These are phyloP conservation scores for Pichia paraexigua DNA, from an alignment of 805 yeast species.

Conservation along the genomic window DNA sequence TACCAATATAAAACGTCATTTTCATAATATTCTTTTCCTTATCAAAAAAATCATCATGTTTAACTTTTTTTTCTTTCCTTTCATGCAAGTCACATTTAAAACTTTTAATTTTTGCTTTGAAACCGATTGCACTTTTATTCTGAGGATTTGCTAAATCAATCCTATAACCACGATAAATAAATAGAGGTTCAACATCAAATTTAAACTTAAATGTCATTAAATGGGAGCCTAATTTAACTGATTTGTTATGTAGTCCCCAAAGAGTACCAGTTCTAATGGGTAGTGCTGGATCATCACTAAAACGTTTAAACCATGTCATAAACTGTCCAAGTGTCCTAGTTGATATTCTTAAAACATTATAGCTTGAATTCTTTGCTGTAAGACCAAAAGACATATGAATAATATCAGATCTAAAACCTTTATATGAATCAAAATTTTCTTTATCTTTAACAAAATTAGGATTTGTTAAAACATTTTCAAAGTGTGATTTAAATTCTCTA, in stretches of 20 bases:
- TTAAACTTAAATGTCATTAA: conserved; percentile 69
- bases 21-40: conserved; percentile 42
- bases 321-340: conserved; percentile 61
- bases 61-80: conserved; percentile 39
- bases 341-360: conserved; percentile 67
- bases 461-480: conserved; percentile 43
- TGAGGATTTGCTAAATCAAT: conserved; percentile 36
- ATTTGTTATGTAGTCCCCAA: conserved; percentile 46
- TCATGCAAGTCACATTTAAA: conserved; percentile 60
- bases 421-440: conserved; percentile 66
- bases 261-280: conserved; percentile 71
- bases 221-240: conserved; percentile 68
- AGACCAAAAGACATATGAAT: conserved; percentile 63
- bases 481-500: conserved; percentile 45
- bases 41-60: conserved; percentile 42
- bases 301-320: conserved; percentile 75
- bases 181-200: conserved; percentile 64
- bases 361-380: conserved; percentile 22
- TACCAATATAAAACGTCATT: conserved; percentile 58
- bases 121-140: conserved; percentile 47
- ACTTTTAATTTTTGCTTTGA: conserved; percentile 49
- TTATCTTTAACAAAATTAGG: conserved; percentile 42
- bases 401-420: conserved; percentile 68
- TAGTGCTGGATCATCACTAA: conserved; percentile 64
- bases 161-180: conserved; percentile 61